Conservation (phyloP, 2,329 filamentous ascomycete species). For the Eutypella sp. region DNA sequence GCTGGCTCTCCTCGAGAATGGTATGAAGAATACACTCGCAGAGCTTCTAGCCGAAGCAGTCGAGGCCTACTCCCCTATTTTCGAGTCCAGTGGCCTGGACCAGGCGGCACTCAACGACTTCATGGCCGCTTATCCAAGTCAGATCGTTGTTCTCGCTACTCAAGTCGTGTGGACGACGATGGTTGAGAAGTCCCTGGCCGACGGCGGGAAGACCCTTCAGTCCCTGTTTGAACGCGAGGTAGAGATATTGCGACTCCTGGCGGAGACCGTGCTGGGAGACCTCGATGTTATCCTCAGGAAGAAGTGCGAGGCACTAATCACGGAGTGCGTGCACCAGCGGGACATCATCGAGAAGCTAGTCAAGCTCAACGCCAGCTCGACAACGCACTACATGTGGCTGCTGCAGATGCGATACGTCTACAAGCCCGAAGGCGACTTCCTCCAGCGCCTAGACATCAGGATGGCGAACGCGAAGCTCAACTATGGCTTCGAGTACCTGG, state of each 20-base stretch:
- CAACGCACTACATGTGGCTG: conserved; percentile 86
- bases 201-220: conserved; percentile 65
- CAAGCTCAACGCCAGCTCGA: conserved; percentile 64
- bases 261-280: conserved; percentile 83
- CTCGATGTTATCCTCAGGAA: conserved; percentile 82
- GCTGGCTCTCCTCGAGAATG: conserved; percentile 86
- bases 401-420: conserved; percentile 97
- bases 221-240: conserved; percentile 77
- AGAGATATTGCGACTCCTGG: conserved; percentile 77
- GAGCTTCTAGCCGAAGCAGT: conserved; percentile 86
- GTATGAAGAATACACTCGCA: conserved; percentile 91
- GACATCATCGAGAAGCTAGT: conserved; percentile 87
- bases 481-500: conserved; percentile 97
- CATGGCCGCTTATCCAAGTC: conserved; percentile 79
- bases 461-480: conserved; percentile 96
- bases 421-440: conserved; percentile 69
- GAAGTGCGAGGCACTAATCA: conserved; percentile 98
- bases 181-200: conserved; percentile 71
- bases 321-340: conserved; percentile 96
- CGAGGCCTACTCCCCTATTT: conserved; percentile 74
- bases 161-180: conserved; percentile 91
- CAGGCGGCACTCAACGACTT: conserved; percentile 69
- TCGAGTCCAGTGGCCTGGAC: conserved; percentile 67
- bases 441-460: conserved; percentile 80
- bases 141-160: conserved; percentile 90